Evolutionary conservation across 768 basidiomycete species (phyloP).

Genomic region (Pholiota molesta): DNA sequence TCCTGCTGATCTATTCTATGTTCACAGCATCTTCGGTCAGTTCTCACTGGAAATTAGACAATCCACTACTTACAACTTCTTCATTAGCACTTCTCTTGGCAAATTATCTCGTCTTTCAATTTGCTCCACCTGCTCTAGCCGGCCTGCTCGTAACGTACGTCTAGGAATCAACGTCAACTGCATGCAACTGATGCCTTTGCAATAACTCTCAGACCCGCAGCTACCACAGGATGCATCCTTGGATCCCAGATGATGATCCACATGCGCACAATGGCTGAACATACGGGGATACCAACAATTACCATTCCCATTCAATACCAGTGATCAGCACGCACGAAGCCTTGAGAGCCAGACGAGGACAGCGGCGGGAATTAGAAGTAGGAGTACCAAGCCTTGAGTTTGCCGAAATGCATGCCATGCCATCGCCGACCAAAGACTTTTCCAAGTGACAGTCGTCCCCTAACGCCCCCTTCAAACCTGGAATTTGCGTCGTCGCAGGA

Average conservation of each 20-base stretch:
- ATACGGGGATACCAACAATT: neutral
- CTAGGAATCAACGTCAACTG: neutral
- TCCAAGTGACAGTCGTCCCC: neutral
- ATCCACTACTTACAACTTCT: neutral
- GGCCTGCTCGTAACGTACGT: conserved; percentile 33
- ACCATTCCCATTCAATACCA: neutral
- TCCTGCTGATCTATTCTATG: neutral
- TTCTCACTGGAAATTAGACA: neutral
- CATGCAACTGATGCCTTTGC: neutral
- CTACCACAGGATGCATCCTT: conserved; percentile 30
- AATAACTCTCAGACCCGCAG: conserved; percentile 21
- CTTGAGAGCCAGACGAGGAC: neutral
- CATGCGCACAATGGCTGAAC: conserved; percentile 18
- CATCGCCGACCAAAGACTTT: neutral
- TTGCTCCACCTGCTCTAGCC: conserved; percentile 30
- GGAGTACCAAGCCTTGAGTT: neutral
- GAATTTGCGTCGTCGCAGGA: neutral
- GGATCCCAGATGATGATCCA: conserved; percentile 31
- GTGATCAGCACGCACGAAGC: neutral
- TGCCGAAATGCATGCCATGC: neutral
- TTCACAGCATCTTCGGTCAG: conserved; percentile 19
- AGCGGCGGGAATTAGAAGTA: neutral
- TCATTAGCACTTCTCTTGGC: conserved; percentile 25
- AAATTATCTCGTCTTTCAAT: conserved; percentile 28
- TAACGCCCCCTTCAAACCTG: neutral